A percentile compares a stretch with the other conserved stretches of the same genome.
These are phyloP conservation scores for Cyclotella choctawhatcheeana DNA, from an alignment of 108 stramenopile genomes.

Conservation along the genomic window DNA sequence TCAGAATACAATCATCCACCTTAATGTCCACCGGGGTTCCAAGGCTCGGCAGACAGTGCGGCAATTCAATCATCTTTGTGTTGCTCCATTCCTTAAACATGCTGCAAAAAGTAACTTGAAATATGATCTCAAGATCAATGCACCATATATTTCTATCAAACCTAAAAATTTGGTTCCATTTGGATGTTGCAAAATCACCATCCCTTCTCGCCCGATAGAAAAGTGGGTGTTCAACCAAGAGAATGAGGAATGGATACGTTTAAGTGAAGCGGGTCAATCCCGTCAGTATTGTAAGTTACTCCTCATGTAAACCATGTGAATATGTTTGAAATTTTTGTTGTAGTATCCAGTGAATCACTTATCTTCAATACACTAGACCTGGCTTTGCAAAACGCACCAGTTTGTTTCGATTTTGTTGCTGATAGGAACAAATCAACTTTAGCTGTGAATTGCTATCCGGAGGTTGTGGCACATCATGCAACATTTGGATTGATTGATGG, in stretches of 20 bases:
- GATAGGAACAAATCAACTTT: slow-evolving; percentile 34
- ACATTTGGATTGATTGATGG: slow-evolving; percentile 55
- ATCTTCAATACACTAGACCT: no score
- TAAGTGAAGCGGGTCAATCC: slow-evolving; percentile 42
- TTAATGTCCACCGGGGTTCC: slow-evolving; percentile 44
- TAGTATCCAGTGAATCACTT: no score
- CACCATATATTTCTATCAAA: slow-evolving; percentile 45
- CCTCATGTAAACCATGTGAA: no score
- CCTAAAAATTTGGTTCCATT: slow-evolving; percentile 33
- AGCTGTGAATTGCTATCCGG: slow-evolving; percentile 50
- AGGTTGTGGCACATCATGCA: slow-evolving; percentile 71
- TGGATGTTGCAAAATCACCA: slow-evolving; percentile 44
- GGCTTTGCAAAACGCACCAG: slow-evolving; percentile 49
- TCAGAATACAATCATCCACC: slow-evolving; percentile 4
- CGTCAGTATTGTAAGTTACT: slow-evolving; percentile 49
- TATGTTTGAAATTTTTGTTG: no score
- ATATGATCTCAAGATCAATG: slow-evolving; percentile 30
- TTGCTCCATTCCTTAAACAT: slow-evolving; percentile 51
- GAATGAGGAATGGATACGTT: slow-evolving; percentile 50
- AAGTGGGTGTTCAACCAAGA: slow-evolving; percentile 56
- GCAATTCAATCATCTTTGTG: slow-evolving; percentile 54
- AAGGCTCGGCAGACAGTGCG: slow-evolving; percentile 54
- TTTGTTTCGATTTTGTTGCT: slow-evolving; percentile 54
- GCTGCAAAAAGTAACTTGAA: slow-evolving; percentile 49
- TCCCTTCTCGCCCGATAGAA: slow-evolving; percentile 55